phyloP scores from a whole-genome alignment of 2,329 filamentous ascomycete genomes.

The Hypoxylon sp. region DNA sequence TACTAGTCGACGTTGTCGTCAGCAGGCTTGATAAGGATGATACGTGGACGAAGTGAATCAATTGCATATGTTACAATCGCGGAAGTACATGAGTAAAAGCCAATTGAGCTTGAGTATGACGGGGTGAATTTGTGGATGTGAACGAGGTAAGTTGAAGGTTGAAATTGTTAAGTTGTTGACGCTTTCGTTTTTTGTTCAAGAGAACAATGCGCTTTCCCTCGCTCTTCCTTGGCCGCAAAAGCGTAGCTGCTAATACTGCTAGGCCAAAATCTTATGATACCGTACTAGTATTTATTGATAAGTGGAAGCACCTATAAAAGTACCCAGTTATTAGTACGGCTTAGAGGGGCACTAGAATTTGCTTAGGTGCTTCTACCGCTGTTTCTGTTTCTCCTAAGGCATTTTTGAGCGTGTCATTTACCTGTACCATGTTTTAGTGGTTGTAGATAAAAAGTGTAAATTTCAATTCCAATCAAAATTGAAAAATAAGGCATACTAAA shows the following conservation, averaged over 20 bases:
- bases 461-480: too few species aligned
- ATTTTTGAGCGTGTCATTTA: too few species aligned
- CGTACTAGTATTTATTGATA: slow-evolving; percentile 5
- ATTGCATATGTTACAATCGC: slow-evolving; percentile 33
- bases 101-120: too few species aligned
- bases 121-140: background rate
- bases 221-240: too few species aligned
- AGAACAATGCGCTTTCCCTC: too few species aligned
- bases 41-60: slow-evolving; percentile 17
- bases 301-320: slow-evolving; percentile 10
- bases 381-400: too few species aligned
- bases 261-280: slow-evolving; percentile 16
- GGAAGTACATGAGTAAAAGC: too few species aligned
- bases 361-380: too few species aligned
- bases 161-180: background rate
- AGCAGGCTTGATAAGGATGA: slow-evolving; percentile 9
- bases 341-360: slow-evolving; percentile 7
- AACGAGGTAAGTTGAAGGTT: background rate
- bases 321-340: background rate
- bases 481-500: background rate
- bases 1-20: slow-evolving; percentile 20
- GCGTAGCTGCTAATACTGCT: background rate
- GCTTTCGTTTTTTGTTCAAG: too few species aligned
- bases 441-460: too few species aligned
- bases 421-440: too few species aligned